Conservation (phyloP, 164 flowering plant genomes). For the Vitis amurensis region DNA sequence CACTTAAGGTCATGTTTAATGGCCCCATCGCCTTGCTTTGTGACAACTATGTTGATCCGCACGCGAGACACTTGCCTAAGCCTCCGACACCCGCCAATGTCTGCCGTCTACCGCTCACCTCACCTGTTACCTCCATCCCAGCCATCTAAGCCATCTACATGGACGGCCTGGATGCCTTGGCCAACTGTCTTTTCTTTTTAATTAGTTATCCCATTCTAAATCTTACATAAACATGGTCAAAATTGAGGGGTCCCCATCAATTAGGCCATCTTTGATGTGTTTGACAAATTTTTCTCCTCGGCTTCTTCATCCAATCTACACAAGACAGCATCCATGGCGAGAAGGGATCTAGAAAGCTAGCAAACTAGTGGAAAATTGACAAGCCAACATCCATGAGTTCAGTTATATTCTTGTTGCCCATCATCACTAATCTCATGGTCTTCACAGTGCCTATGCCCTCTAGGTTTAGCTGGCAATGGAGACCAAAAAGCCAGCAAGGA, state of each 20-base stretch:
- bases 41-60: slow-evolving; percentile 16
- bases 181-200: slow-evolving; percentile 7
- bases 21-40: not conserved
- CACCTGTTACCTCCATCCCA: slow-evolving; percentile 4
- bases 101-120: slow-evolving; percentile 11
- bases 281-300: not conserved
- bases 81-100: slow-evolving; percentile 11
- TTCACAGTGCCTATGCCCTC: no score
- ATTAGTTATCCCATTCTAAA: not conserved
- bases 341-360: no score
- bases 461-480: not conserved
- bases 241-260: not conserved
- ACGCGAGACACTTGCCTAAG: slow-evolving; percentile 29
- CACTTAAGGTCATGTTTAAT: no score
- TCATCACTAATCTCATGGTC: no score
- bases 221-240: slow-evolving; percentile 2
- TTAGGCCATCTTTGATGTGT: not conserved
- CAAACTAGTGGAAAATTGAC: no score
- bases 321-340: no score
- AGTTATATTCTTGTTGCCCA: no score
- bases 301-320: no score
- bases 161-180: slow-evolving; percentile 6
- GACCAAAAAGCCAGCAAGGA: not conserved
- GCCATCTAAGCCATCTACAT: not conserved
- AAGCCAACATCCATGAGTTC: no score